phyloP scores from a whole-genome alignment of 139 green algal species.

The Zygnema cylindricum region DNA sequence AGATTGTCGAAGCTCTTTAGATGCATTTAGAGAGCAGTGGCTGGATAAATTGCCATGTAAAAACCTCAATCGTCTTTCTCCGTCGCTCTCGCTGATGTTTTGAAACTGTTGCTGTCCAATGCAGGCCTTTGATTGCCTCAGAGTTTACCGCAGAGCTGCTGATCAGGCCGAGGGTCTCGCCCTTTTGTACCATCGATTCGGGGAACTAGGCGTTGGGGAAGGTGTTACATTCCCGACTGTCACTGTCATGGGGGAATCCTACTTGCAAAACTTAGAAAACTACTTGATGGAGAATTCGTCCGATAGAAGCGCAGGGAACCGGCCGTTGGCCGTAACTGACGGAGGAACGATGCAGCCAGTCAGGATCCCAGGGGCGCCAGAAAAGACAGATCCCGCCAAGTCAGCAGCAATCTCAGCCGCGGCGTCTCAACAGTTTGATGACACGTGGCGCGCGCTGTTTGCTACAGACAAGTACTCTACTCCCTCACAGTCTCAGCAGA shows the following conservation, averaged over 20 bases:
- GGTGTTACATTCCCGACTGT: conserved; percentile 2
- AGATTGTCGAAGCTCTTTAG: no score
- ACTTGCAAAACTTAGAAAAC: conserved; percentile 17
- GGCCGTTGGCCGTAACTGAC: not conserved
- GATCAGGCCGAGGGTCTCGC: not conserved
- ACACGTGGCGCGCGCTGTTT: not conserved
- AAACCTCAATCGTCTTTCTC: no score
- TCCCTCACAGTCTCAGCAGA: not conserved
- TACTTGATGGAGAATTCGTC: conserved; percentile 4
- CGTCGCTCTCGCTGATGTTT: not conserved
- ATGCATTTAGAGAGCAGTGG: no score
- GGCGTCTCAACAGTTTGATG: not conserved
- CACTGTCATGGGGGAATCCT: not conserved
- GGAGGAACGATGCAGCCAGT: not conserved
- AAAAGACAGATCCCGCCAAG: not conserved
- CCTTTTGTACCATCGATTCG: not conserved
- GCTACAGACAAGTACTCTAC: not conserved
- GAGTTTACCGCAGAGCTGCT: not conserved
- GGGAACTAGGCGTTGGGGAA: not conserved
- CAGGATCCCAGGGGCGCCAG: not conserved
- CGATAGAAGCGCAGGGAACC: not conserved
- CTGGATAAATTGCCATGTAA: no score
- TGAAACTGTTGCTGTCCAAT: not conserved
- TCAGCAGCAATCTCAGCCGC: not conserved
- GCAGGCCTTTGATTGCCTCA: not conserved